Conservation (phyloP, 768 basidiomycete species). For the Symmetrospora coprosmae region DNA sequence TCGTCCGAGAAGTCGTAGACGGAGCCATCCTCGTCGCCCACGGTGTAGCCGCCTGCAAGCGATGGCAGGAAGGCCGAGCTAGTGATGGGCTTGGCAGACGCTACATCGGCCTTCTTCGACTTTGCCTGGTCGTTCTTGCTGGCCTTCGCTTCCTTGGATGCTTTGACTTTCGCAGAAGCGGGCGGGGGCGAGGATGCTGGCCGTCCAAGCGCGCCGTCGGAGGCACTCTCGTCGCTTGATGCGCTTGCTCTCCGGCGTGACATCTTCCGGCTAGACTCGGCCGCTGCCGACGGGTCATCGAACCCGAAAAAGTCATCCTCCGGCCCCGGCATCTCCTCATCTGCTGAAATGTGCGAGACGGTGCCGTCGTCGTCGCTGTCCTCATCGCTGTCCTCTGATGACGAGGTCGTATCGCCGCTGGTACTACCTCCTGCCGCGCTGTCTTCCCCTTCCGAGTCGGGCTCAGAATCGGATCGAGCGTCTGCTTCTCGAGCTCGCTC, state of each 20-base stretch:
- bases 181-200: slow-evolving; percentile 18
- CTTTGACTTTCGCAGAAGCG: neutral
- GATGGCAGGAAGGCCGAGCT: slow-evolving; percentile 68
- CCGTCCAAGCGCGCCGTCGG: slow-evolving; percentile 20
- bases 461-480: too few relatives aligned
- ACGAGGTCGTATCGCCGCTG: slow-evolving; percentile 10
- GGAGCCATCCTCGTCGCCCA: slow-evolving; percentile 56
- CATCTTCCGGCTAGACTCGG: neutral
- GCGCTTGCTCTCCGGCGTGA: too few relatives aligned
- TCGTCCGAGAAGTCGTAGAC: slow-evolving; percentile 63
- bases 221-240: slow-evolving; percentile 18
- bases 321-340: neutral
- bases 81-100: slow-evolving; percentile 36
- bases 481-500: too few relatives aligned
- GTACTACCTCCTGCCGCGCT: neutral
- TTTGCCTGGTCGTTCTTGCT: neutral
- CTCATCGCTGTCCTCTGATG: slow-evolving; percentile 5
- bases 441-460: too few relatives aligned
- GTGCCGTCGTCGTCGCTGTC: neutral
- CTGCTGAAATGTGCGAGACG: slow-evolving; percentile 17
- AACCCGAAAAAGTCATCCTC: slow-evolving; percentile 9
- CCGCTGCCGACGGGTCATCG: neutral
- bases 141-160: neutral
- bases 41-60: slow-evolving; percentile 67
- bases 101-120: neutral